Evolutionary conservation across 768 basidiomycete genomes (phyloP).

Genomic region (Pleurotus salmoneostramineus): DNA sequence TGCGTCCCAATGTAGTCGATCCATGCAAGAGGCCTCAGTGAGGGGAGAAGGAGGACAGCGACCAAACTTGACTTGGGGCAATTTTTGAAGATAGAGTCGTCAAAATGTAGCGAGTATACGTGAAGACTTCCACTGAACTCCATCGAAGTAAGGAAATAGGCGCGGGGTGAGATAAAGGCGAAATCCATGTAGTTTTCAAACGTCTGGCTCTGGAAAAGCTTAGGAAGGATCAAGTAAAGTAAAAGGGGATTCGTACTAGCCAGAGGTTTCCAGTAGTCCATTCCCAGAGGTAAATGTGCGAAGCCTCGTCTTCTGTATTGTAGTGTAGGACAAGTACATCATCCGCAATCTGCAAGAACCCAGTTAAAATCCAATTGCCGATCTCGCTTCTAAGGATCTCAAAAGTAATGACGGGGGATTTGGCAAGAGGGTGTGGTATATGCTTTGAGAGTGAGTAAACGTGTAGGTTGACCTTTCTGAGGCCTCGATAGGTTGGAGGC

Average conservation of each 20-base stretch:
- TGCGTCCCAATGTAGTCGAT: constrained; percentile 22
- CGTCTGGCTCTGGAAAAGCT: constrained; percentile 12
- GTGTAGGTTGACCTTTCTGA: constrained; percentile 25
- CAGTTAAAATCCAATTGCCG: constrained; percentile 18
- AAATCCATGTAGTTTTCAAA: constrained; percentile 35
- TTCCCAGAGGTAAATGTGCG: constrained; percentile 43
- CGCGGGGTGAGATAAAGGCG: constrained; percentile 38
- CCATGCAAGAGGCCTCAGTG: constrained; percentile 6
- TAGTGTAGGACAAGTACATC: constrained; percentile 50
- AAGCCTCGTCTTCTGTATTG: constrained; percentile 20
- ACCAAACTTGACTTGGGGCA: constrained; percentile 8
- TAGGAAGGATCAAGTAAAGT: not conserved
- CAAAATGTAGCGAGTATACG: constrained; percentile 34
- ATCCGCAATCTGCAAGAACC: constrained; percentile 47
- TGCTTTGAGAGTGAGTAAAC: constrained; percentile 41
- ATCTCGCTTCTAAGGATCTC: constrained; percentile 14
- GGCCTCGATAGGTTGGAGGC: constrained; percentile 6
- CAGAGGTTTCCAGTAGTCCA: constrained; percentile 42
- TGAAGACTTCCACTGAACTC: constrained; percentile 31
- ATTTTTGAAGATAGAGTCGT: not conserved
- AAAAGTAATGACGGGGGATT: constrained; percentile 20
- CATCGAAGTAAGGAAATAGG: constrained; percentile 37
- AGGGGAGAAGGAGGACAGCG: constrained; percentile 12
- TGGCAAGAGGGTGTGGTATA: constrained; percentile 37
- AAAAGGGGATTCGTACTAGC: constrained; percentile 31